A percentile compares a stretch with the other conserved stretches of the same genome.
These are phyloP conservation scores for Penicillium vulpinum DNA, from an alignment of 2,329 filamentous ascomycete species.

Conservation along the genomic window DNA sequence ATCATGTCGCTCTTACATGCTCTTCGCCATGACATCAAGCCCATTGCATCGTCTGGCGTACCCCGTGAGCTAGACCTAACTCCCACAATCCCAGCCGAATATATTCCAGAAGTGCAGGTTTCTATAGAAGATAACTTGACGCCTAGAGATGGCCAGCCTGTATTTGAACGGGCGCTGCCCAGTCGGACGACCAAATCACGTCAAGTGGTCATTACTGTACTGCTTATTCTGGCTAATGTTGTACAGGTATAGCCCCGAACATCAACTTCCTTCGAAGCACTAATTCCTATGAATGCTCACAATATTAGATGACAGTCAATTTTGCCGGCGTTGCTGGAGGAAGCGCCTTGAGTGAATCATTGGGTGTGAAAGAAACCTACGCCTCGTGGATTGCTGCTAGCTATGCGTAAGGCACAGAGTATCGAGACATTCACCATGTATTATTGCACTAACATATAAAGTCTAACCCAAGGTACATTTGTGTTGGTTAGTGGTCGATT, in stretches of 20 bases:
- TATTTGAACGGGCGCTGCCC: slow-evolving; percentile 23
- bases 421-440: background rate
- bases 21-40: background rate
- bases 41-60: background rate
- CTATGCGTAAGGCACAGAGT: slow-evolving; percentile 20
- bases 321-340: slow-evolving; percentile 30
- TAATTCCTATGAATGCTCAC: background rate
- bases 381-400: slow-evolving; percentile 31
- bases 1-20: background rate
- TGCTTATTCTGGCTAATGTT: slow-evolving; percentile 29
- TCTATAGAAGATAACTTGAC: background rate
- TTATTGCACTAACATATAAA: slow-evolving; percentile 17
- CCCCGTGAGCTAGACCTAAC: background rate
- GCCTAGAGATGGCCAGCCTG: slow-evolving; percentile 8
- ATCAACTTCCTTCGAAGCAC: background rate
- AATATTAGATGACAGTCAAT: slow-evolving; percentile 28
- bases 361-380: slow-evolving; percentile 21
- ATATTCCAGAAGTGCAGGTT: background rate
- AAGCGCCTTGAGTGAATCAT: slow-evolving; percentile 19
- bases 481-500: slow-evolving; percentile 59
- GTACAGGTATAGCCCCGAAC: slow-evolving; percentile 22
- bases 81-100: background rate
- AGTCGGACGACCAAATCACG: slow-evolving; percentile 18
- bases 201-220: slow-evolving; percentile 18
- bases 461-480: slow-evolving; percentile 58